Conservation (phyloP, 192 early-diverging fungal genomes). For the Backusella liffmaniae region DNA sequence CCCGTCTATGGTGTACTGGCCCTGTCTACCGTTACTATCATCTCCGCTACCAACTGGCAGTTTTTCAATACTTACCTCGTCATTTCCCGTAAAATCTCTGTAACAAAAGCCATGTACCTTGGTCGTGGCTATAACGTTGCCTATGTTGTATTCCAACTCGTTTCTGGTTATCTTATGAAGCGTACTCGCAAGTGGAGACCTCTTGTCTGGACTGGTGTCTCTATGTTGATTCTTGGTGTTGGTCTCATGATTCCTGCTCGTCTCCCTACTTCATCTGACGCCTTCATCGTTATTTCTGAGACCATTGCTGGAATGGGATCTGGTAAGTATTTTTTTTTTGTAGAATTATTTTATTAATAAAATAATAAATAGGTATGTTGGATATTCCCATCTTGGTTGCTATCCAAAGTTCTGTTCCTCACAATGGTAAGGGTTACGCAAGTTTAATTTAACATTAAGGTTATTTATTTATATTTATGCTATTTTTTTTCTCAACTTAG, state of each 20-base stretch:
- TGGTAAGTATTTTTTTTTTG: background rate
- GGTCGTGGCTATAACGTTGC: constrained; percentile 26
- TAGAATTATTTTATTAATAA: no score
- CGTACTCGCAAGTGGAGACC: constrained; percentile 17
- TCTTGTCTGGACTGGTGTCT: constrained; percentile 24
- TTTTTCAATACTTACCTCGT: constrained; percentile 25
- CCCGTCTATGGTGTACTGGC: constrained; percentile 20
- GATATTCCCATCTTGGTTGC: constrained; percentile 16
- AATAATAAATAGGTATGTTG: background rate
- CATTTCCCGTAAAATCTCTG: constrained; percentile 15
- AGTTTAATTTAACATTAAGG: background rate
- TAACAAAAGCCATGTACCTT: constrained; percentile 16
- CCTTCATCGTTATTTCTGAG: constrained; percentile 25
- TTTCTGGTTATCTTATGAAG: constrained; percentile 23
- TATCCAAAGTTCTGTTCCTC: constrained; percentile 29
- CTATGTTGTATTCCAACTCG: constrained; percentile 13
- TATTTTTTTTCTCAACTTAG: constrained; percentile 9
- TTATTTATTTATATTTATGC: background rate
- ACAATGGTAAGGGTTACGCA: constrained; percentile 11
- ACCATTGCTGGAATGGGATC: constrained; percentile 20
- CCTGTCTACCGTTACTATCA: constrained; percentile 13
- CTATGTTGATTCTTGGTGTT: constrained; percentile 24
- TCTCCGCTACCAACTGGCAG: constrained; percentile 16
- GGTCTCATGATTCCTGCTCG: constrained; percentile 36
- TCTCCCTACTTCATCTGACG: constrained; percentile 19